These are phyloP conservation scores for Casuarina cunninghamiana DNA, from an alignment of 306 rosid genomes.

Conservation along the genomic window DNA sequence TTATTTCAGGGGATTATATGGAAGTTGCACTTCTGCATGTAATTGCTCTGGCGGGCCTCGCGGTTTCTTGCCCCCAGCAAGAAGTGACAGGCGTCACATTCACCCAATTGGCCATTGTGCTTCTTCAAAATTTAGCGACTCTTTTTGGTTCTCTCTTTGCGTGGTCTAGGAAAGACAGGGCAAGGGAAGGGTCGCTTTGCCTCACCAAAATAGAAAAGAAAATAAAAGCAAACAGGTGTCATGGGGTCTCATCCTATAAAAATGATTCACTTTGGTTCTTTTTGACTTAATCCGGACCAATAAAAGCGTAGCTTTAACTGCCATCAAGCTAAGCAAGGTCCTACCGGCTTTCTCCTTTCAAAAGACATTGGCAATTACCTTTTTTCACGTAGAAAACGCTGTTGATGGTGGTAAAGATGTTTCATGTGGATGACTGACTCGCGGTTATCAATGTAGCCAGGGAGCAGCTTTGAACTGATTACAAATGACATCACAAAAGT, in stretches of 20 bases:
- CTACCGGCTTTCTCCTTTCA: slow-evolving; percentile 30
- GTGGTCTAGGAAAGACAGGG: slow-evolving; percentile 51
- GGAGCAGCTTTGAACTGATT: slow-evolving; percentile 14
- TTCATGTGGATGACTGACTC: slow-evolving; percentile 27
- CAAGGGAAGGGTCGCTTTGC: slow-evolving; percentile 27
- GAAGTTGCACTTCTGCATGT: slow-evolving; percentile 20
- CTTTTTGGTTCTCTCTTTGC: slow-evolving; percentile 10
- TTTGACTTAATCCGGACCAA: slow-evolving; percentile 40
- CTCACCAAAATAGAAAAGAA: slow-evolving; percentile 21
- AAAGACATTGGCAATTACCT: slow-evolving; percentile 34
- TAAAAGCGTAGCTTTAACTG: slow-evolving; percentile 20
- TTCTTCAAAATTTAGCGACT: background rate
- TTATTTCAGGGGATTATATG: slow-evolving; percentile 13
- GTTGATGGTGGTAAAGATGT: slow-evolving; percentile 26
- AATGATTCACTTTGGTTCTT: slow-evolving; percentile 28
- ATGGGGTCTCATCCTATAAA: slow-evolving; percentile 13
- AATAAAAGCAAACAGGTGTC: slow-evolving; percentile 28
- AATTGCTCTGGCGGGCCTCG: slow-evolving; percentile 8
- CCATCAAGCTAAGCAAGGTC: slow-evolving; percentile 28
- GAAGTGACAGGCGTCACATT: slow-evolving; percentile 22
- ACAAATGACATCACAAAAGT: too few species aligned
- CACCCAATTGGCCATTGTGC: background rate
- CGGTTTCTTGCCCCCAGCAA: slow-evolving; percentile 8
- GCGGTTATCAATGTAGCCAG: slow-evolving; percentile 30
- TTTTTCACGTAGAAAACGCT: slow-evolving; percentile 27